These are phyloP conservation scores for Solanum gandarillasii DNA, from an alignment of 257 asterid genomes.

Conservation along the genomic window DNA sequence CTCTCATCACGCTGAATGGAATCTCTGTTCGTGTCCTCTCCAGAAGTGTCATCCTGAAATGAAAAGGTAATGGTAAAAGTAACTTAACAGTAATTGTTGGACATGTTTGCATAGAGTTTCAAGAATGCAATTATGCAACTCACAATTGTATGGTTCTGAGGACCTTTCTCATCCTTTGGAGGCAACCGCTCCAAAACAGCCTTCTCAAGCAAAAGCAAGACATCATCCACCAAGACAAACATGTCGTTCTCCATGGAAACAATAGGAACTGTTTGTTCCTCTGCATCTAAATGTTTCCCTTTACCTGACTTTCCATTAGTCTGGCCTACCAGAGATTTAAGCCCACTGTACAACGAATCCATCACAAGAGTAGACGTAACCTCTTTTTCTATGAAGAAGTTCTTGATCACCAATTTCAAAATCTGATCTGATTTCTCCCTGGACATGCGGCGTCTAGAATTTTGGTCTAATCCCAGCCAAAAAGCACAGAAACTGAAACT, in stretches of 20 bases:
- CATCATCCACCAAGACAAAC: constrained; percentile 79
- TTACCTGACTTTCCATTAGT: constrained; percentile 44
- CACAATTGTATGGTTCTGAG: constrained; percentile 87
- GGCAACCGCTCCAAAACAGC: constrained; percentile 85
- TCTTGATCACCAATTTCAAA: constrained; percentile 67
- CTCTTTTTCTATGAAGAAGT: constrained; percentile 84
- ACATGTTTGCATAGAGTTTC: background rate
- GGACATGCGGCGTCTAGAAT: constrained; percentile 50
- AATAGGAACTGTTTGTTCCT: constrained; percentile 49
- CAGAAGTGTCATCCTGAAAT: constrained; percentile 64
- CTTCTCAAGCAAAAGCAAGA: constrained; percentile 68
- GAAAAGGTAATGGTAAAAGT: background rate
- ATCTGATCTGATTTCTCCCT: constrained; percentile 71
- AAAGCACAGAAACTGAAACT: constrained; percentile 67
- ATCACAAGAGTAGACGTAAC: constrained; percentile 91
- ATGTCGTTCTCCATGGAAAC: constrained; percentile 57
- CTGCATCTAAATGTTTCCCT: constrained; percentile 42
- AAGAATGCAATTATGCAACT: background rate
- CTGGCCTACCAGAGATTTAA: constrained; percentile 82
- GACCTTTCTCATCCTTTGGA: constrained; percentile 90
- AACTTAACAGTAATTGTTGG: background rate
- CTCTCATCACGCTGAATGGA: constrained; percentile 75
- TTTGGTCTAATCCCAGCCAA: constrained; percentile 74
- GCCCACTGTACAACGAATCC: constrained; percentile 89
- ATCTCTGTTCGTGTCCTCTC: constrained; percentile 64